Conservation (phyloP, 2,329 filamentous ascomycete genomes). For the Neospermospora avenae region DNA sequence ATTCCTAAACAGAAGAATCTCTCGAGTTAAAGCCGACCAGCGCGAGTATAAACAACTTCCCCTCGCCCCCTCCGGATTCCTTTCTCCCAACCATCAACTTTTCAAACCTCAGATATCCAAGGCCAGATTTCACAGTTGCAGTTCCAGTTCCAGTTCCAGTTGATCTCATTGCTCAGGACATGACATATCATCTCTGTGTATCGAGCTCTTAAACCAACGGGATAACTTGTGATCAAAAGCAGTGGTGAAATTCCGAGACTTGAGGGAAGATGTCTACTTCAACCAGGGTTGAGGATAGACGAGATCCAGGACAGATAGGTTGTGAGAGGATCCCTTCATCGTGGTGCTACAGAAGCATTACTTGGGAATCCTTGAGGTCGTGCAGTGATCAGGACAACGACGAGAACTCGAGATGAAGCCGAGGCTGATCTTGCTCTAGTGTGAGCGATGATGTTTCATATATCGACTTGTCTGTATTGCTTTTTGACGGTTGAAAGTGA, state of each 20-base stretch:
- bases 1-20: too few species aligned
- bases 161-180: not conserved
- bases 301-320: not conserved
- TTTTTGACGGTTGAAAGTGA: too few species aligned
- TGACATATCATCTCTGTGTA: not conserved
- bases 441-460: too few species aligned
- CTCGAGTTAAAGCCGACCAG: too few species aligned
- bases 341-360: too few species aligned
- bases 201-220: not conserved
- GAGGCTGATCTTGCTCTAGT: too few species aligned
- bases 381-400: not conserved
- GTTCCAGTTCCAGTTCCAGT: not conserved
- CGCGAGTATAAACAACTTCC: too few species aligned
- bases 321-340: not conserved
- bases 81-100: too few species aligned
- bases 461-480: too few species aligned
- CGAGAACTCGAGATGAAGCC: not conserved
- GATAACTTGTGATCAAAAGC: not conserved
- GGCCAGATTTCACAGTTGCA: not conserved
- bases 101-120: too few species aligned
- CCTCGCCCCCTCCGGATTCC: too few species aligned
- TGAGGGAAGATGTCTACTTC: not conserved
- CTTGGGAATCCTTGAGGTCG: too few species aligned
- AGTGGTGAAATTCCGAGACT: not conserved
- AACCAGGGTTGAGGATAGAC: not conserved